Evolutionary conservation across 805 yeast genomes (phyloP), one percentile per base, ranked within the genome.

Genomic region (Ogataea pini): DNA sequence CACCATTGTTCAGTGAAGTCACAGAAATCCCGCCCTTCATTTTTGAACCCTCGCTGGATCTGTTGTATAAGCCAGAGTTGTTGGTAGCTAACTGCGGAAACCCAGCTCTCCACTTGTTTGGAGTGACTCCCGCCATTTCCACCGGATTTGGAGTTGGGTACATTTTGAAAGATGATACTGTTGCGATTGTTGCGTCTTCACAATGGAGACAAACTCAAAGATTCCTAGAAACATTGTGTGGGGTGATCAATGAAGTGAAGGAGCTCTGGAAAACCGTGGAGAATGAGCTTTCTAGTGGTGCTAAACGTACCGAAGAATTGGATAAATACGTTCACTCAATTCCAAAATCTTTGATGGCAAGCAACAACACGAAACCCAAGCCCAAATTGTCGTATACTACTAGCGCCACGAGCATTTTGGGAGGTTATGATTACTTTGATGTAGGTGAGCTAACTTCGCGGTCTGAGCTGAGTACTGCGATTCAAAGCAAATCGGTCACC

Each of bases 391-490:
- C 46, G 4, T 34, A 37, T 10, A 49, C 39, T 2, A 39, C 42
- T 13, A 49, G 53, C 40, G 46, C 65, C 50, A 54, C 69, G 53
- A 55, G 70, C 60, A 56, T 76, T 66, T 62, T 80, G 45, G 85
- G 85, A 27, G 85, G 84, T 2, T 80, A 80, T 56, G 83, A 82
- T 34, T 80, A 79, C 55, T 80, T 80, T 52, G 84, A 80, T 60
- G 77, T 79, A 64, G 80, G 78, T 2, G 81, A 78, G 12, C 72
- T 79, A 36, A 75, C 72, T 37, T 68, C 72, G 20, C 71, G 80
- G 56, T 77, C 82, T 1, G 70, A 56, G 13, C 20, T 58, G 12
- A 55, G 51, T 24, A 63, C 70, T 3, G 60, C 56, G n/a, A 47
- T 52, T 28, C 62, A 56, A 27, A 61, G 68, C 41, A 57, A 60